Evolutionary conservation across 169 alveolate genomes (phyloP).

Genomic region (Amoebophrya sp.): DNA sequence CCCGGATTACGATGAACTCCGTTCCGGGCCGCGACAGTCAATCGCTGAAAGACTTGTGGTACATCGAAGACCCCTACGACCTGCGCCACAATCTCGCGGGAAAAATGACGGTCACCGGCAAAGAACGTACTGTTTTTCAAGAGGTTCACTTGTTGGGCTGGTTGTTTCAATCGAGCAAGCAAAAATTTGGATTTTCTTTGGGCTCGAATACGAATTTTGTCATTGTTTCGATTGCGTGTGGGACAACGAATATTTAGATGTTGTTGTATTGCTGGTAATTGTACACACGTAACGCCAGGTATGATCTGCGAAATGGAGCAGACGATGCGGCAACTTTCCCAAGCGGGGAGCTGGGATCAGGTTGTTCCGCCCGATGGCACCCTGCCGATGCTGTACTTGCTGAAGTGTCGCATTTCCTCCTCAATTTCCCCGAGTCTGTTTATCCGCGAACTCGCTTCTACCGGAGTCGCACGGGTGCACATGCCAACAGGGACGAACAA

Average conservation of each 20-base stretch:
- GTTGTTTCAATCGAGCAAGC: too few relatives aligned
- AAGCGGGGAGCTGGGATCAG: background rate
- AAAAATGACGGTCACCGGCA: background rate
- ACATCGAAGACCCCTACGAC: background rate
- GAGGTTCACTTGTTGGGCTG: too few relatives aligned
- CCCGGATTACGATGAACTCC: background rate
- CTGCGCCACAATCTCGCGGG: constrained; percentile 7
- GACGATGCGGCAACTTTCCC: background rate
- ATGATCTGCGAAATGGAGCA: background rate
- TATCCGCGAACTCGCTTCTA: background rate
- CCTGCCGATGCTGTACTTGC: background rate
- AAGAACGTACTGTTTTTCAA: background rate
- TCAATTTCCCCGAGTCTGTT: background rate
- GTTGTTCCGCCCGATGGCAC: background rate
- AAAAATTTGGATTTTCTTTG: too few relatives aligned
- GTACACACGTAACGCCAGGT: too few relatives aligned
- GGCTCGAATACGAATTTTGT: too few relatives aligned
- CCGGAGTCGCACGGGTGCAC: background rate
- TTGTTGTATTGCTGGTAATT: too few relatives aligned
- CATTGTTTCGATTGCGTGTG: too few relatives aligned
- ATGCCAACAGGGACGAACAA: background rate
- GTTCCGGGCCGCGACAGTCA: background rate
- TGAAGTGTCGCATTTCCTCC: background rate
- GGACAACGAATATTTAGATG: too few relatives aligned
- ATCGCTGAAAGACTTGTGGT: background rate